phyloP scores from a whole-genome alignment of 1,284 basidiomycete species.

The Trichosporon asahii region DNA sequence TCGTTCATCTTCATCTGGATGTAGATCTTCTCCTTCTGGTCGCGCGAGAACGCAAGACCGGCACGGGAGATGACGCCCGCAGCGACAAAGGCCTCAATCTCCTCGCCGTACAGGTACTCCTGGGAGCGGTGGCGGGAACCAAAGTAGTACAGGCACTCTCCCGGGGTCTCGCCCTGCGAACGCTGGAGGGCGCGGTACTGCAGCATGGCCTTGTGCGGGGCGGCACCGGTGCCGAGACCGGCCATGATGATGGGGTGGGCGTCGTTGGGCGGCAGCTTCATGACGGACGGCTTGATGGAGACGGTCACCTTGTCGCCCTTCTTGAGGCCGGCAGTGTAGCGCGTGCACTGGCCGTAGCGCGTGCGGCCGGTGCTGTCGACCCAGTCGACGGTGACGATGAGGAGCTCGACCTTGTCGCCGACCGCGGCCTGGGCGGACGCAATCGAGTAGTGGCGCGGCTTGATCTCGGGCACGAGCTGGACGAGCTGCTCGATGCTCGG shows the following conservation, averaged over 20 bases:
- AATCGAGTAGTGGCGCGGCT: conserved; percentile 97
- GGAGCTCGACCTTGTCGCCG: conserved; percentile 86
- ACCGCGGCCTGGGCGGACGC: conserved; percentile 92
- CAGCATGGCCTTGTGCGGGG: conserved; percentile 97
- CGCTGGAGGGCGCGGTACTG: conserved; percentile 86
- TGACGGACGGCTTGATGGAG: conserved; percentile 96
- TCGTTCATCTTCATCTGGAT: conserved; percentile 98
- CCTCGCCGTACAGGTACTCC: conserved; percentile 82
- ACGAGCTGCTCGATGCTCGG: conserved; percentile 80
- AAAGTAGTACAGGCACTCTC: conserved; percentile 89
- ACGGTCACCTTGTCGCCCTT: conserved; percentile 92
- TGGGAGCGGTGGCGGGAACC: conserved; percentile 90
- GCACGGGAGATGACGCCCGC: conserved; percentile 81
- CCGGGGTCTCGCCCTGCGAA: conserved; percentile 71
- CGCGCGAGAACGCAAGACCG: conserved; percentile 95
- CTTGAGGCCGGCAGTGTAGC: conserved; percentile 80
- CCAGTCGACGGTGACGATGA: conserved; percentile 98
- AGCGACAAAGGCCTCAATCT: conserved; percentile 62
- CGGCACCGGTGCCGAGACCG: conserved; percentile 91
- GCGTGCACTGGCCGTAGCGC: conserved; percentile 92
- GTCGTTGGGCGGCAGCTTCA: conserved; percentile 88
- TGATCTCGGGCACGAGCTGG: conserved; percentile 85
- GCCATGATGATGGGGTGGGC: conserved; percentile 96
- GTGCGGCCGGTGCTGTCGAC: conserved; percentile 69
- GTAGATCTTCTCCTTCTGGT: conserved; percentile 87